phyloP scores from a whole-genome alignment of 2,329 filamentous ascomycete genomes.

The Paecilomyces sp. region DNA sequence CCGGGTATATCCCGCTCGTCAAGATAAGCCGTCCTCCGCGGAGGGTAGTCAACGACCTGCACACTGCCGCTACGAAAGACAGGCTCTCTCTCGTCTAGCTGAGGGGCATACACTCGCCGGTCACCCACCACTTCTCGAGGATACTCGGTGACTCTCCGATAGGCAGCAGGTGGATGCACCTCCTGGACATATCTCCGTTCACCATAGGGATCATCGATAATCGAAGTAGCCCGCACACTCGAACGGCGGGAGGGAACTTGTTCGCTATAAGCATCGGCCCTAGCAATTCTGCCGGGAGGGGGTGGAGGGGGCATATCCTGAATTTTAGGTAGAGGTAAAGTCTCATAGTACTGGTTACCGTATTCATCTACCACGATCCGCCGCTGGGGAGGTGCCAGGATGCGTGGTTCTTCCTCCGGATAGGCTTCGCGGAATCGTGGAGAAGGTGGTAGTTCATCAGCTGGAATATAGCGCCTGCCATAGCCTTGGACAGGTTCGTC shows the following conservation, averaged over 20 bases:
- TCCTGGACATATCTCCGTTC: conserved; percentile 36
- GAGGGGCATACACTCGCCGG: conserved; percentile 23
- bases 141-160: conserved; percentile 34
- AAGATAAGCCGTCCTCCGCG: conserved; percentile 35
- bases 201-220: conserved; percentile 35
- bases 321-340: conserved; percentile 33
- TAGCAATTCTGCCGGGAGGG: conserved; percentile 21
- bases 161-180: conserved; percentile 35
- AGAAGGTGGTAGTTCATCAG: conserved; percentile 29
- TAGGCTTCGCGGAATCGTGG: conserved; percentile 34
- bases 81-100: conserved; percentile 26
- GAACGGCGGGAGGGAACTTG: conserved; percentile 20
- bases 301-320: conserved; percentile 26
- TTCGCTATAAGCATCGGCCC: conserved; percentile 28
- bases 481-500: conserved; percentile 27
- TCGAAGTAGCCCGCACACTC: conserved; percentile 33
- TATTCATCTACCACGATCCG: conserved; percentile 75
- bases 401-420: conserved; percentile 36
- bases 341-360: conserved; percentile 69
- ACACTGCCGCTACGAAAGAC: conserved; percentile 33
- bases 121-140: conserved; percentile 22
- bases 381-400: conserved; percentile 49
- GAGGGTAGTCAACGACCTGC: conserved; percentile 34
- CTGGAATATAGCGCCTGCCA: conserved; percentile 25
- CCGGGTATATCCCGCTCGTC: conserved; percentile 60